phyloP scores from a whole-genome alignment of 768 basidiomycete genomes.

The Boletus sp. region DNA sequence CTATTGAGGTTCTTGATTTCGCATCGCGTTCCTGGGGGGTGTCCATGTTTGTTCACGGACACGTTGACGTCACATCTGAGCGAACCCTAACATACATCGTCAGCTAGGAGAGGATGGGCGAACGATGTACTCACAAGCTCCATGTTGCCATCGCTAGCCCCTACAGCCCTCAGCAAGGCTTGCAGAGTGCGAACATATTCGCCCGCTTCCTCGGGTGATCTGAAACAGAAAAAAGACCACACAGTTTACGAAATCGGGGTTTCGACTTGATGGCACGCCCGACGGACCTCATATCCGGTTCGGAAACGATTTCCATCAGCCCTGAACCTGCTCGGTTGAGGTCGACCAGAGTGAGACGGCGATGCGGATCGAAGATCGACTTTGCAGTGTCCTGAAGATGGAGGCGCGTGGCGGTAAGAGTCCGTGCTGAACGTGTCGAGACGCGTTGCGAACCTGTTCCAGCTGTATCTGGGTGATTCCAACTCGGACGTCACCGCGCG shows the following conservation, averaged over 20 bases:
- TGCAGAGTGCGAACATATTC: slow-evolving; percentile 85
- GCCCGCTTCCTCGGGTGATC: slow-evolving; percentile 86
- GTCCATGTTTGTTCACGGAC: slow-evolving; percentile 71
- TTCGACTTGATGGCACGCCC: neutral
- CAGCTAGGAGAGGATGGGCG: neutral
- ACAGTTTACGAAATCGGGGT: neutral
- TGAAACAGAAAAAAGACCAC: slow-evolving; percentile 14
- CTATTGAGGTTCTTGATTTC: slow-evolving; percentile 98
- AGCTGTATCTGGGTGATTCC: slow-evolving; percentile 93
- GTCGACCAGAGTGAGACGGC: slow-evolving; percentile 64
- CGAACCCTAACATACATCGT: slow-evolving; percentile 62
- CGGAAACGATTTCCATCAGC: slow-evolving; percentile 94
- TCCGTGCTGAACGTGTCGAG: neutral
- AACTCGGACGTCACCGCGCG: slow-evolving; percentile 45
- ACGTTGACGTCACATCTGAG: slow-evolving; percentile 95
- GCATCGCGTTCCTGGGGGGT: slow-evolving; percentile 75
- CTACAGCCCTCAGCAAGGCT: slow-evolving; percentile 74
- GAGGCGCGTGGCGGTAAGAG: neutral
- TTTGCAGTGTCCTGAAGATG: slow-evolving; percentile 84
- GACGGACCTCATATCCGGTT: slow-evolving; percentile 77
- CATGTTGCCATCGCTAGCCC: slow-evolving; percentile 95
- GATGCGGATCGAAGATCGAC: slow-evolving; percentile 58
- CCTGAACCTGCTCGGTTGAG: slow-evolving; percentile 88
- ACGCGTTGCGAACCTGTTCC: slow-evolving; percentile 67
- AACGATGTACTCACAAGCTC: slow-evolving; percentile 64